These are phyloP conservation scores for Fusarium citri DNA, from an alignment of 2,329 filamentous ascomycete genomes.

Conservation along the genomic window DNA sequence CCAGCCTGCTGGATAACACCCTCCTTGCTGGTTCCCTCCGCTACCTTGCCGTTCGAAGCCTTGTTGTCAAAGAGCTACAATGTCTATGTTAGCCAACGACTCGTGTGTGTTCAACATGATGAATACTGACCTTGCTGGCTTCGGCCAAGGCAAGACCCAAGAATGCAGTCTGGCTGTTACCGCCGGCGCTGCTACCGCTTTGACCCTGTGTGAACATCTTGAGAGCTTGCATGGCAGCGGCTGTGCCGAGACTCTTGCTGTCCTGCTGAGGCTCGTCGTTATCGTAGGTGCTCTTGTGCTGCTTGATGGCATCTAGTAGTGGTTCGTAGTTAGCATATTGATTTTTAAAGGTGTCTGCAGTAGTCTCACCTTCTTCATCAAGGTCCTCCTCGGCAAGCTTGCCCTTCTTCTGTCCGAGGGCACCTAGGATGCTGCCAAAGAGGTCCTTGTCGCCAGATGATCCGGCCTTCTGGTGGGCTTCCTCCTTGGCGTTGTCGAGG, in stretches of 20 bases:
- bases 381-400: constrained; percentile 61
- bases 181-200: constrained; percentile 51
- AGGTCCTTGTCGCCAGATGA: constrained; percentile 60
- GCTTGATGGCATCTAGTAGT: constrained; percentile 70
- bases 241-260: constrained; percentile 70
- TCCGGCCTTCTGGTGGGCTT: constrained; percentile 61
- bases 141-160: constrained; percentile 89
- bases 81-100: constrained; percentile 13
- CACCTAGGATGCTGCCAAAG: constrained; percentile 61
- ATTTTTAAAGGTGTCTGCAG: no score
- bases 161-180: constrained; percentile 79
- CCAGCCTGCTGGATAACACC: constrained; percentile 81
- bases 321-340: not conserved
- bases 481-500: constrained; percentile 59
- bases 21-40: constrained; percentile 78
- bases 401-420: constrained; percentile 62
- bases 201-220: constrained; percentile 78
- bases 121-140: constrained; percentile 74
- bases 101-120: no score
- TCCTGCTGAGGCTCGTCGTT: constrained; percentile 60
- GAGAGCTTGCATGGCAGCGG: constrained; percentile 83
- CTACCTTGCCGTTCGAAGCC: constrained; percentile 63
- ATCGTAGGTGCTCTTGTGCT: constrained; percentile 81
- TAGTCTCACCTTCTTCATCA: constrained; percentile 59
- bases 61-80: constrained; percentile 70